Evolutionary conservation across 805 yeast species (phyloP), one percentile per base, ranked within the genome.

Genomic region (Debaryomyces castellii): DNA sequence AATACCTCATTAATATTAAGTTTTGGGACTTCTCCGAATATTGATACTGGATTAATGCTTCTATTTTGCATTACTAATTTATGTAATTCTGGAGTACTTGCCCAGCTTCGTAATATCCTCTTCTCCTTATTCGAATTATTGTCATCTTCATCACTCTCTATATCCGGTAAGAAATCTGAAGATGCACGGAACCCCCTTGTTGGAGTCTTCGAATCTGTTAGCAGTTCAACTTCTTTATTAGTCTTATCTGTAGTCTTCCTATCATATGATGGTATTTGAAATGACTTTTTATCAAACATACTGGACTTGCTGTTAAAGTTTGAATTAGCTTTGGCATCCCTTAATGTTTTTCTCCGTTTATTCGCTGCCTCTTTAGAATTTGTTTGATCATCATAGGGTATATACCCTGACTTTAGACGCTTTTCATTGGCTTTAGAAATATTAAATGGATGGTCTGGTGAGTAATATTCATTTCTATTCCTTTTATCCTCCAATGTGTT

Each of bases 21-120:
- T 2, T 82, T 82, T 0, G 87, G 85, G 25, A 86, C 77, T 5
- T 87, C 84, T 0, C 96, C 96, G 66, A 89, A 88, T 1, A 89
- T 77, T 16, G 73, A 60, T 49, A 74, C 81, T 0, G 94, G 91
- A 56, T 89, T 84, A 49, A 84, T 66, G 11, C 50, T 46, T 34
- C 54, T 57, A 44, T 62, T 64, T 39, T 61, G 60, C 40, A 55
- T 49, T 25, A 68, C 53, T 10, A 59, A 50, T 39, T 51, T 50
- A 11, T 63, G 58, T 9, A 72, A 50, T 43, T 68, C 68, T 0
- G 74, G 71, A 0, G 74, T 61, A 37, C 58, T 63, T 0, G 75
- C 76, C 77, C 77, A 72, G 21, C 61, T 53, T 44, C 60, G 57
- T n/a, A 67, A 50, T 0, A 64, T 51, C 14, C 51, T 55, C 22